Evolutionary conservation across 441 rosid genomes (phyloP).

Genomic region (Populus hybrid): DNA sequence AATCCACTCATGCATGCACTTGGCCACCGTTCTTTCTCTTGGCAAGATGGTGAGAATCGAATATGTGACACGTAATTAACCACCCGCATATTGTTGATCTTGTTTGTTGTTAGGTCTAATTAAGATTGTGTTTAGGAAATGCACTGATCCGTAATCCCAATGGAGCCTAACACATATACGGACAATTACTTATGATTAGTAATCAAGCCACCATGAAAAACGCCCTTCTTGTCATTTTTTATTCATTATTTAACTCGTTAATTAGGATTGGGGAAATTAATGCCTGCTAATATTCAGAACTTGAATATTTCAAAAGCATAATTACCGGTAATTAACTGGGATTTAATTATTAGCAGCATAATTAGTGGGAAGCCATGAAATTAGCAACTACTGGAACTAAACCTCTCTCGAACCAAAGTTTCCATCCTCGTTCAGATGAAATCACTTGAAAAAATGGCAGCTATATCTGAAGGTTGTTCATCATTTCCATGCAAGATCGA

Average conservation of each 20-base stretch:
- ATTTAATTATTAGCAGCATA: neutral
- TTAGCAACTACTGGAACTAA: neutral
- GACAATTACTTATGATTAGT: neutral
- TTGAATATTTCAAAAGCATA: neutral
- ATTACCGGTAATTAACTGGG: neutral
- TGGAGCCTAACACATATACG: neutral
- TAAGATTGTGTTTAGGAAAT: neutral
- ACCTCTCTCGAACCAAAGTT: neutral
- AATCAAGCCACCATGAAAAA: neutral
- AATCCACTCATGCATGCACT: neutral
- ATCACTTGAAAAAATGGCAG: neutral
- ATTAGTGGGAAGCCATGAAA: neutral
- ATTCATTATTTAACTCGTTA: neutral
- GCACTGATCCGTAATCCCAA: neutral
- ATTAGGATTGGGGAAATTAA: neutral
- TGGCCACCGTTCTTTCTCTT: neutral
- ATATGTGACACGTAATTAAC: neutral
- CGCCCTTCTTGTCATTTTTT: neutral
- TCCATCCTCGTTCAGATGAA: neutral
- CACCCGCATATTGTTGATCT: neutral
- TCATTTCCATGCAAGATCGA: neutral
- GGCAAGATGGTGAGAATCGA: neutral
- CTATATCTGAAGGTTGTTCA: neutral
- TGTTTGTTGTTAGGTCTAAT: neutral
- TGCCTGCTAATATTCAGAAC: neutral